Evolutionary conservation across 164 flowering plant species (phyloP).

Genomic region (Brasenia schreberi): DNA sequence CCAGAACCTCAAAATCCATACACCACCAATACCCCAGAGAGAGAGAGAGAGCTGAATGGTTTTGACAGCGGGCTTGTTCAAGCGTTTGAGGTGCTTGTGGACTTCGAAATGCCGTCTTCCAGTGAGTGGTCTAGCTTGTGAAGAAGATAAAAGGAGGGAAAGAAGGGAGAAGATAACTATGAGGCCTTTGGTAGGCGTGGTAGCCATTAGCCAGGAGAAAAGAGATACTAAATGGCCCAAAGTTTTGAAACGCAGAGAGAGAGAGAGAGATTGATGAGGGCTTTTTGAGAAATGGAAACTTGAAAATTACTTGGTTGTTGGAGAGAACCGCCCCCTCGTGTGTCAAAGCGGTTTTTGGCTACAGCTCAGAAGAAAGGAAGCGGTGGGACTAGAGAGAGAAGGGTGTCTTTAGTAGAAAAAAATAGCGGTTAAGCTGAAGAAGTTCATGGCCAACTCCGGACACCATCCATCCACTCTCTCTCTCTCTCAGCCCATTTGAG

Average conservation of each 20-base stretch:
- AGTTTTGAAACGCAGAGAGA: too few species aligned
- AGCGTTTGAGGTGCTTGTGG: constrained; percentile 60
- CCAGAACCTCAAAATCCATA: background rate
- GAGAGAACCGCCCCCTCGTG: too few species aligned
- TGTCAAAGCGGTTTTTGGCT: too few species aligned
- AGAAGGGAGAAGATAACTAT: background rate
- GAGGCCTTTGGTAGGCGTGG: background rate
- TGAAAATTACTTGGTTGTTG: too few species aligned
- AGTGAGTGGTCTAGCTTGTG: background rate
- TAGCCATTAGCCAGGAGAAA: background rate
- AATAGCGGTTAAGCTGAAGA: too few species aligned
- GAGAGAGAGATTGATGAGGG: too few species aligned
- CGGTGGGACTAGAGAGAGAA: background rate
- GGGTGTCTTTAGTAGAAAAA: background rate
- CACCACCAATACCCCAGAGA: background rate
- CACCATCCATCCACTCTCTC: too few species aligned
- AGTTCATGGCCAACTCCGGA: too few species aligned
- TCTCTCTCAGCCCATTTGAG: too few species aligned
- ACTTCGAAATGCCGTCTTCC: constrained; percentile 63
- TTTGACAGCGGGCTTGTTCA: constrained; percentile 69
- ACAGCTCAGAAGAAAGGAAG: background rate
- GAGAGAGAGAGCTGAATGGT: constrained; percentile 27
- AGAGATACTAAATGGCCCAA: too few species aligned
- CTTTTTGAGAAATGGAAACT: too few species aligned
- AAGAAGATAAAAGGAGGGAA: background rate